Evolutionary conservation across 148 eudicot species (phyloP), one percentile per base, ranked within the genome.

Genomic region (Persicaria tinctoria): DNA sequence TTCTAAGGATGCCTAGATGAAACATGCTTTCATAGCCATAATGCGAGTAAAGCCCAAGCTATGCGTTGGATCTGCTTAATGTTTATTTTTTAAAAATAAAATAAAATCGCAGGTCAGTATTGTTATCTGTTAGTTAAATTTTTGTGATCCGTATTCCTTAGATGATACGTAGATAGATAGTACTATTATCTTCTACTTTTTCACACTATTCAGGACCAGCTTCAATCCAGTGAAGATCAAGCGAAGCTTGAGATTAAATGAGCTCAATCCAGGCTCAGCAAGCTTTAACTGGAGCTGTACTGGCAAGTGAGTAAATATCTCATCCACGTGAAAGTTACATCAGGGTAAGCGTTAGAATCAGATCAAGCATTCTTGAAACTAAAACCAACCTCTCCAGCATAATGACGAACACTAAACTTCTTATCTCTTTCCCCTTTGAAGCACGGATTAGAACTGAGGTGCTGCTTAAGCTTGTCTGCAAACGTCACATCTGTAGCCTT

Each of bases 391-490:
- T 89, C 91, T 74, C 95, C 97, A 78, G 97, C 95, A 83, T 88
- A 90, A 80, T 92, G 97, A 55, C 74, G 83, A 76, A 92, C 76
- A 59, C 84, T 77, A 64, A 96, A 96, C 57, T 88, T 80, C 56
- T 88, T 89, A 54, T 79, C 86, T 74, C 84, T 84, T 75, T 86
- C 89, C 76, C 86, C 91, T 84, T 90, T 88, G 77, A 90, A 90
- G 81, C 90, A 86, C 53, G 89, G 81, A 78, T 85, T 85, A 69
- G 85, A 55, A 78, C 77, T 78, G 76, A 93, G 82, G 76, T 92
- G 92, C 77, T 89, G 93, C 82, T 85, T 93, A 78, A 96, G 92
- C 84, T 92, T 96, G 81, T 80, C 79, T 66, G 91, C 94, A 85
- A 92, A 87, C 70, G 97, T 90, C 83, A 88, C 68, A 83, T 86